Percentiles rank a stretch among this genome's conserved stretches.
phyloP scores from a whole-genome alignment of 2,329 filamentous ascomycete genomes.

The Stachybotrys elegans region DNA sequence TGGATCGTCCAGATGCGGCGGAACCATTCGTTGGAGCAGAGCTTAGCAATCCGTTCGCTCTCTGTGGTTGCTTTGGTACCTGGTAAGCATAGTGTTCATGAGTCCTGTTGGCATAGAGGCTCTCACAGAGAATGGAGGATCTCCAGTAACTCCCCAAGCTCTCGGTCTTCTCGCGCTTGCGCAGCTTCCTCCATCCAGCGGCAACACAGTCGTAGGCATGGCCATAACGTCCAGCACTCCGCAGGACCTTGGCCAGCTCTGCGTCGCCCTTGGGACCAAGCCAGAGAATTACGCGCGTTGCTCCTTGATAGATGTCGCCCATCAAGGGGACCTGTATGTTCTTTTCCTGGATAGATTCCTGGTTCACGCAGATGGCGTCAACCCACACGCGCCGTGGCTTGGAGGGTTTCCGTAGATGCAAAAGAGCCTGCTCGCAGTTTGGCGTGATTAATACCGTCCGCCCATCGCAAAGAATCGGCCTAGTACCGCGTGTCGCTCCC shows the following conservation, averaged over 20 bases:
- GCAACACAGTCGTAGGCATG: background rate
- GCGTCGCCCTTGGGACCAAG: constrained; percentile 14
- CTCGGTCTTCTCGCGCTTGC: background rate
- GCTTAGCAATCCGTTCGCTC: constrained; percentile 8
- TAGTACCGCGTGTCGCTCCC: constrained; percentile 10
- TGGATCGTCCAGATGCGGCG: constrained; percentile 15
- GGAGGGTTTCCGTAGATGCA: constrained; percentile 8
- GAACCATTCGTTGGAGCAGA: constrained; percentile 13
- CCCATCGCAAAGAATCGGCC: constrained; percentile 10
- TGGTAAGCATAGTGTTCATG: background rate
- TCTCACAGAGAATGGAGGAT: background rate
- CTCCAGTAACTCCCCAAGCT: background rate
- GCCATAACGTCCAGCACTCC: background rate
- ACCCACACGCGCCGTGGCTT: constrained; percentile 15
- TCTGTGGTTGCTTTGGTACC: constrained; percentile 5
- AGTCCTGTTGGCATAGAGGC: background rate
- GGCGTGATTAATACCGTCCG: constrained; percentile 9
- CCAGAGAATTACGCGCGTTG: constrained; percentile 16
- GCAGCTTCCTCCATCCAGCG: background rate
- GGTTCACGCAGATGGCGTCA: constrained; percentile 19
- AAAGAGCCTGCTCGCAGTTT: constrained; percentile 12
- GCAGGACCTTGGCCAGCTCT: background rate
- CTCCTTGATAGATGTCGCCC: constrained; percentile 16
- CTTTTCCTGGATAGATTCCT: constrained; percentile 12
- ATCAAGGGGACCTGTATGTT: constrained; percentile 16